Percentiles rank a stretch among this genome's conserved stretches.
Conservation (phyloP, 1,284 basidiomycete species). For the Malassezia sympodialis region DNA sequence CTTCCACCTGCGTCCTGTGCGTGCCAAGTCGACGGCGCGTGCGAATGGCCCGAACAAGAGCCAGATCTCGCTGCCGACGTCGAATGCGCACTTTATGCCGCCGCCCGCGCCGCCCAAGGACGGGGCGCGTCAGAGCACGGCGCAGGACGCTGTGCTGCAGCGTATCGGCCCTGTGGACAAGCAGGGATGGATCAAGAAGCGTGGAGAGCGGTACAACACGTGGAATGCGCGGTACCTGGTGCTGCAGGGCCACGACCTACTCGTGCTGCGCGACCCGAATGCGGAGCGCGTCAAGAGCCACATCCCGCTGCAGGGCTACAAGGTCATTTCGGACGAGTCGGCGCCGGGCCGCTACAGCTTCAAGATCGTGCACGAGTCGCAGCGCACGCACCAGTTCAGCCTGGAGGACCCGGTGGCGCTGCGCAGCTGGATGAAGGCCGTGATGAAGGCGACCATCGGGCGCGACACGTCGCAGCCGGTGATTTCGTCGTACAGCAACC, state of each 20-base stretch:
- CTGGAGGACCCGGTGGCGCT: conserved; percentile 72
- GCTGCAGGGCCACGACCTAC: conserved; percentile 67
- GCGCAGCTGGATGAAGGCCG: conserved; percentile 97
- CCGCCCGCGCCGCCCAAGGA: conserved; percentile 9
- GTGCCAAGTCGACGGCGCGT: neutral
- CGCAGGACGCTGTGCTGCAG: conserved; percentile 27
- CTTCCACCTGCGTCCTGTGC: neutral
- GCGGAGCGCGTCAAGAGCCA: conserved; percentile 74
- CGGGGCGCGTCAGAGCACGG: neutral
- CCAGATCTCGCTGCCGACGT: conserved; percentile 43
- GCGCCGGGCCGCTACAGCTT: conserved; percentile 91
- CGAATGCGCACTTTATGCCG: conserved; percentile 36
- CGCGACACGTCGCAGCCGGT: conserved; percentile 59
- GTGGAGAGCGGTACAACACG: conserved; percentile 78
- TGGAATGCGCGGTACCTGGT: conserved; percentile 92
- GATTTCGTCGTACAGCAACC: conserved; percentile 90
- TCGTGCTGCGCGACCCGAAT: conserved; percentile 32
- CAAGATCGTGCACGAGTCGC: conserved; percentile 77
- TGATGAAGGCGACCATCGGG: conserved; percentile 96
- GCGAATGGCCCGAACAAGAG: conserved; percentile 19
- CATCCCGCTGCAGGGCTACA: conserved; percentile 82
- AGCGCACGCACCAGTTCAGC: conserved; percentile 82
- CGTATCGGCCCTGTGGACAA: conserved; percentile 42
- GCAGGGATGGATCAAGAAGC: conserved; percentile 82
- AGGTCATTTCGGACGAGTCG: conserved; percentile 80